Evolutionary conservation across 108 stramenopile genomes (phyloP), one percentile per base, ranked within the genome.

Genomic region (Pseudonitzschia pungens): DNA sequence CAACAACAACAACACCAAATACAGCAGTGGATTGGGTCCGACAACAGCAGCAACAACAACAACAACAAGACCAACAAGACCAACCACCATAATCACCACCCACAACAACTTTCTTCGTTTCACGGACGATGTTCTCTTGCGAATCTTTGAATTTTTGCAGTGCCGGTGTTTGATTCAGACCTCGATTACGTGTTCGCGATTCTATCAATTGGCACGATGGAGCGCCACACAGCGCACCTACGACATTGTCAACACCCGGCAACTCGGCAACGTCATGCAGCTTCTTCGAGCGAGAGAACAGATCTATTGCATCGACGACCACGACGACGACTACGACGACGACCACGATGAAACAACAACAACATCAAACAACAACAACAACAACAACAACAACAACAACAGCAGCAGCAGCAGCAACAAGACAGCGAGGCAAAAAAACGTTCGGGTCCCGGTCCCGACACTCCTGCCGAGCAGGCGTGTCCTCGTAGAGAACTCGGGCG

Each of bases 211-310:
- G 44, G 72, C 80, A 20, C 71, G 78, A 28, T 58, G 71, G 54
- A 85, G 83, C 22, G 91, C 91, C 14, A 66, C 75, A 1, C 87
- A 87, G 54, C 77, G 91, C 32, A 83, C 85, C 11, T 72, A 71
- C 22, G 72, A 86, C 22, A 52, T 92, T 14, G 77, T 77, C 15
- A 73, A 76, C 27, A 68, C 76, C 20, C 73, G 88, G 18, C 78
- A 89, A 43, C 71, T 92, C n/a, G 69, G 73, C 22, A 75, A 70
- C 27, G 77, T 83, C 62, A 86, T 92, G 84, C 84, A 86, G 59
- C 82, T 88, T 42, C 58, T 92, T 18, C 64, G 91, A 55, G 91
- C 91, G 5, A 76, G 84, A 64, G 91, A 92, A 79, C 88, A 92
- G 65, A 88, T 89, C 36, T 84, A 90, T 32, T 87, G 87, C 16